phyloP scores from a whole-genome alignment of 1,284 basidiomycete genomes.

The Coniferiporia sulphurascens region DNA sequence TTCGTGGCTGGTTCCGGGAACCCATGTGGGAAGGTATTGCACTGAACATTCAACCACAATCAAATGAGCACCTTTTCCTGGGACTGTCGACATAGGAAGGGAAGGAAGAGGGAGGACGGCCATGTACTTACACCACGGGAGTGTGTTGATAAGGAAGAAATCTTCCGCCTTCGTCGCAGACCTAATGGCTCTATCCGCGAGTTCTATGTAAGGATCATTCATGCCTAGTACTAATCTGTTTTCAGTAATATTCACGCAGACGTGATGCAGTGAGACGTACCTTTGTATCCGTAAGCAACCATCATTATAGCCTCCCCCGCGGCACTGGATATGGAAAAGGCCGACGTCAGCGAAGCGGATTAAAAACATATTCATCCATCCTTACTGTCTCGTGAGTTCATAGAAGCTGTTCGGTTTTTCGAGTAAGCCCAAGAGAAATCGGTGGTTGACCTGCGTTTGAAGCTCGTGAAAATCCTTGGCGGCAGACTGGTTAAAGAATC shows the following conservation, averaged over 20 bases:
- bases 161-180: slow-evolving; percentile 15
- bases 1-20: slow-evolving; percentile 18
- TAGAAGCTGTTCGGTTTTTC: neutral
- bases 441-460: slow-evolving; percentile 3
- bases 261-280: no score
- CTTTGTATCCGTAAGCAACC: slow-evolving; percentile 12
- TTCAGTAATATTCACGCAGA: no score
- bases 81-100: neutral
- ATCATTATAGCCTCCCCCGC: slow-evolving; percentile 7
- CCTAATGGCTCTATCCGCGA: slow-evolving; percentile 13
- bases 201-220: slow-evolving; percentile 10
- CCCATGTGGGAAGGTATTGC: slow-evolving; percentile 20
- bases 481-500: slow-evolving; percentile 1
- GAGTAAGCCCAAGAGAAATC: slow-evolving; percentile 4
- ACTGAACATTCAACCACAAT: slow-evolving; percentile 14
- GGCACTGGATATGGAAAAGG: neutral
- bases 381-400: slow-evolving; percentile 2
- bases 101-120: no score
- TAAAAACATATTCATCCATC: no score
- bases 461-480: neutral
- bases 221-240: neutral
- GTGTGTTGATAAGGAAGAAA: slow-evolving; percentile 16
- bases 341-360: no score
- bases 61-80: no score
- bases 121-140: slow-evolving; percentile 10